Percentiles rank a stretch among this genome's conserved stretches.
Evolutionary conservation across 768 basidiomycete species (phyloP).

Genomic region (Auricularia cornea): DNA sequence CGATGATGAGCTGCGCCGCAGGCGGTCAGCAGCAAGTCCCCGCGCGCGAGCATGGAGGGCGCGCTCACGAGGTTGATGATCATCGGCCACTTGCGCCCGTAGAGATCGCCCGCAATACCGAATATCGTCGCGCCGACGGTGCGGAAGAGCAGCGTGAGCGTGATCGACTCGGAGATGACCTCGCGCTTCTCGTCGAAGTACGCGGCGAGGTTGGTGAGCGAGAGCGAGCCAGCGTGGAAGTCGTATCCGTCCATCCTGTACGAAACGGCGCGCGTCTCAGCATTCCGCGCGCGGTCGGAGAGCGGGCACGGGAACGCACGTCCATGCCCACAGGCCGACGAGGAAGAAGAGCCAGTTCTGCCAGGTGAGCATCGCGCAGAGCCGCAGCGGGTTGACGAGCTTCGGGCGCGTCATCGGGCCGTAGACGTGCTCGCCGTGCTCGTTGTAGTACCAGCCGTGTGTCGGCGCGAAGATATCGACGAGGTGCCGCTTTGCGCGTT

Average conservation of each 20-base stretch:
- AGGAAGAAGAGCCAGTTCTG: neutral
- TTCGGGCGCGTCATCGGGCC: neutral
- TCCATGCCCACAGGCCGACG: constrained; percentile 1
- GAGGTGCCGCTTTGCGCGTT: neutral
- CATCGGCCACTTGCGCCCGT: constrained; percentile 33
- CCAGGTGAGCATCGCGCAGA: neutral
- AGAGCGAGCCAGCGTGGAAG: neutral
- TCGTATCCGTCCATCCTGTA: constrained; percentile 3
- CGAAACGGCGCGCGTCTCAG: neutral
- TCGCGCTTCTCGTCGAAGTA: neutral
- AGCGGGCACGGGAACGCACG: neutral
- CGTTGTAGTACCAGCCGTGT: neutral
- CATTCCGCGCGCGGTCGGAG: too few species aligned
- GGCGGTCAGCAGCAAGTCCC: neutral
- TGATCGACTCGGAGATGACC: constrained; percentile 21
- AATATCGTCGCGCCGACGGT: constrained; percentile 28
- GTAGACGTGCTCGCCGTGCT: neutral
- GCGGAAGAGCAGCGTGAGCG: constrained; percentile 34
- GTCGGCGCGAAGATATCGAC: neutral
- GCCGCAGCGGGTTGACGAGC: neutral
- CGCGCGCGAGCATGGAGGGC: neutral
- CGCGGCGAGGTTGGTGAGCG: neutral
- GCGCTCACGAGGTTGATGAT: constrained; percentile 17
- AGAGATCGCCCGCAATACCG: constrained; percentile 28
- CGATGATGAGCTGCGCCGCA: neutral